These are phyloP conservation scores for Westerdykella ornata DNA, from an alignment of 2,329 filamentous ascomycete genomes.

Conservation along the genomic window DNA sequence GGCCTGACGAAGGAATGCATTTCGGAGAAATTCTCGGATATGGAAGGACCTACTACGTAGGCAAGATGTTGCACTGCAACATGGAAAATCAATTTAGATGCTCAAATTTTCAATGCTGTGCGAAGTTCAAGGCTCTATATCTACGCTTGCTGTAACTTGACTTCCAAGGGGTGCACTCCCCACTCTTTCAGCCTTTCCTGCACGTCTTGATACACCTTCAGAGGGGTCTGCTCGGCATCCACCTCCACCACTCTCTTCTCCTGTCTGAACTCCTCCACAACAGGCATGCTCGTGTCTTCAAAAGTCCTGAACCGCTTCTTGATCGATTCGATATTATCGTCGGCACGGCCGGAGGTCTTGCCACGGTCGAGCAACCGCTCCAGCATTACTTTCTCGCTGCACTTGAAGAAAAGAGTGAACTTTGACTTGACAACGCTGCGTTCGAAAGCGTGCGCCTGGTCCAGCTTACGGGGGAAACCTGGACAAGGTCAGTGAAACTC, in stretches of 20 bases:
- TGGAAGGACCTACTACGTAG: constrained; percentile 18
- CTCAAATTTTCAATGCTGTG: background rate
- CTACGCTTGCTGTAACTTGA: constrained; percentile 15
- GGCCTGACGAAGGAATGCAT: constrained; percentile 19
- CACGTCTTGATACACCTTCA: constrained; percentile 56
- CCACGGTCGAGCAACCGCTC: constrained; percentile 76
- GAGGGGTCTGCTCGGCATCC: constrained; percentile 60
- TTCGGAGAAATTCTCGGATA: constrained; percentile 21
- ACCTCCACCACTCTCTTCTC: constrained; percentile 76
- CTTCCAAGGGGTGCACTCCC: constrained; percentile 26
- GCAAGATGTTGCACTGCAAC: constrained; percentile 19
- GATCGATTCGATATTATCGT: constrained; percentile 94
- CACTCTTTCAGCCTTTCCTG: constrained; percentile 29
- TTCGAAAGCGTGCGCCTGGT: constrained; percentile 93
- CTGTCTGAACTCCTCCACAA: constrained; percentile 75
- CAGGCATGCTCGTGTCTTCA: constrained; percentile 94
- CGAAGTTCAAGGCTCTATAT: background rate
- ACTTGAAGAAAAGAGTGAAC: constrained; percentile 91
- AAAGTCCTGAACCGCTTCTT: constrained; percentile 94
- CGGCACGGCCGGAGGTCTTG: constrained; percentile 82
- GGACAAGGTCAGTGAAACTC: background rate
- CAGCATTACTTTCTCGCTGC: constrained; percentile 84
- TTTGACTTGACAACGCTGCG: constrained; percentile 74
- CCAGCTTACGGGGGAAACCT: constrained; percentile 93
- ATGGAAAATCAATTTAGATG: constrained; percentile 28